Base-by-base conservation (phyloP, 2,329 filamentous ascomycete genomes). In the Phialophora expanda region DNA sequence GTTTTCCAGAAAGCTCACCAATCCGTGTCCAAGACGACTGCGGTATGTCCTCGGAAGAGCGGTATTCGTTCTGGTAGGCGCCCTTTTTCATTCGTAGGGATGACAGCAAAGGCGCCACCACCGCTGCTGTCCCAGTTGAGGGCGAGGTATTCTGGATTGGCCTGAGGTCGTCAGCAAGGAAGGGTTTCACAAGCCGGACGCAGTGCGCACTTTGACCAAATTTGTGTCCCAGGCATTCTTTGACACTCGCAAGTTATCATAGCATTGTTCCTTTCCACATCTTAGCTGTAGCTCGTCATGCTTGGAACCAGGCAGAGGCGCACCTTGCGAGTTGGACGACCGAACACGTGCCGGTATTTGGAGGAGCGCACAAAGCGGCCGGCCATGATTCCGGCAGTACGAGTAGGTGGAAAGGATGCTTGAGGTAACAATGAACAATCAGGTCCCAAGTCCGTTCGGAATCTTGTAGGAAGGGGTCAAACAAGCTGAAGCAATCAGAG, bases 181-280 rank as follows among this genome's bases (percentile, higher is more conserved):
- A 64, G 22, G 66, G 62, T 64, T 69, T 73, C 48, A 28, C 73
- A 74, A 74, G 73, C 38, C 22, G 59, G 20, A 73, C 69, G 70
- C 70, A 65, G 64, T 67, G 77, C 85, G 78, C 79, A 96, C 93
- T 90, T 98, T 98, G 82, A 98, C 87, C 76, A 99, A 84, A 83
- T 99, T 99, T 75, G 93, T 97, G 80, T 99, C 95, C 95, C 95
- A 99, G 63, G 95, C 95, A 88, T 99, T 99, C 81, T 90, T 92
- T 76, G 93, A 97, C 80, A 99, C 92, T 78, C 92, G 92, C 73
- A 99, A 84, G 80, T 98, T 98, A 81, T 99, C 95, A 82, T 98
- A 99, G 85, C 93, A 97, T 86, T 92, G 91, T 79, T 99, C 95
- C 87, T 89, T 62, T 56, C 22, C 56, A 56, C 60, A 70, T 56